A percentile compares a stretch with the other conserved stretches of the same genome.
Conservation (phyloP, 2,329 filamentous ascomycete species). For the Mollisia scopiformis region DNA sequence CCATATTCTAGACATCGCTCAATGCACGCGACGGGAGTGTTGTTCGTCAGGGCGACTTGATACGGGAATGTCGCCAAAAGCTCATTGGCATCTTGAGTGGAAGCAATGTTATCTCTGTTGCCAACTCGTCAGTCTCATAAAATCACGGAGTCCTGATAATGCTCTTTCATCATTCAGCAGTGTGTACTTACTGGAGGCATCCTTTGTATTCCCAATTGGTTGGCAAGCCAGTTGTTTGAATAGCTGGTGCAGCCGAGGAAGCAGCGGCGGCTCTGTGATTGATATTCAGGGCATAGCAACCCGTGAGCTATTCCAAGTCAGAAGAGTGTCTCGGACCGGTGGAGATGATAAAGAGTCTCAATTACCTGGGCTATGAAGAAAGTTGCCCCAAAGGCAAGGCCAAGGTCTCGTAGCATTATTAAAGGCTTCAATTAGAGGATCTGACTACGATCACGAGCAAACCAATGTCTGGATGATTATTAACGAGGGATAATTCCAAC, state of each 20-base stretch:
- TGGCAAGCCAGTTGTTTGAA: constrained; percentile 23
- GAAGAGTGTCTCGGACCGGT: no score
- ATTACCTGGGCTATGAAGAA: no score
- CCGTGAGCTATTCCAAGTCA: no score
- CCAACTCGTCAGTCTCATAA: not conserved
- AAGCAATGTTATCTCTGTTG: constrained; percentile 56
- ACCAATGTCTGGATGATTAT: no score
- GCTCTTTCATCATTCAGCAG: not conserved
- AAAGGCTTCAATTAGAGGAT: no score
- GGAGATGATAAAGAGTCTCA: no score
- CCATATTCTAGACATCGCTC: constrained; percentile 28
- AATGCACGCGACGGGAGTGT: constrained; percentile 26
- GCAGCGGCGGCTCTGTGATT: no score
- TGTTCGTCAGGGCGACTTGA: constrained; percentile 19
- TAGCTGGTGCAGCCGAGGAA: constrained; percentile 41
- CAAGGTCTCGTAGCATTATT: no score
- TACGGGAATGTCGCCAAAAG: constrained; percentile 28
- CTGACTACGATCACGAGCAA: no score
- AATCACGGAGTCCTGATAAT: not conserved
- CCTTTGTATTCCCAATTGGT: constrained; percentile 26
- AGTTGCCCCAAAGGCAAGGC: no score
- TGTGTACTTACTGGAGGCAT: constrained; percentile 33
- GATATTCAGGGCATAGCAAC: no score
- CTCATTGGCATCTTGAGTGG: constrained; percentile 46
- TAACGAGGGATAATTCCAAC: no score